Conservation (phyloP, 495 filamentous ascomycete species). For the Trichocladium uniseriatum region DNA sequence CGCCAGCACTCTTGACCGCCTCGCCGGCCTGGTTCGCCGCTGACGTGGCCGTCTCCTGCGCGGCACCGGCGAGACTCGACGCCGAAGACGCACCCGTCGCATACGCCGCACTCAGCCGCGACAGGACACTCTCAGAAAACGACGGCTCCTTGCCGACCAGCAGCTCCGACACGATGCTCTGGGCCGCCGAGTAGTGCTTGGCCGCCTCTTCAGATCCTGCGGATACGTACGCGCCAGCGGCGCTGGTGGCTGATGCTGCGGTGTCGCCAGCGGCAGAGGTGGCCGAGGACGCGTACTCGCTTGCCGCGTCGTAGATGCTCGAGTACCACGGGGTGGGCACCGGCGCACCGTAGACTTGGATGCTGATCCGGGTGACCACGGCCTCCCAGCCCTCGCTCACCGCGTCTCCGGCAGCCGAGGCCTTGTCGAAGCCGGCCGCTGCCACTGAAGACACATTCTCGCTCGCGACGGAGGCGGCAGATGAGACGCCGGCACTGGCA, state of each 20-base stretch:
- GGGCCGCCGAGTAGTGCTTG: conserved; percentile 58
- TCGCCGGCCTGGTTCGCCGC: conserved; percentile 17
- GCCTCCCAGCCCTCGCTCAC: conserved; percentile 53
- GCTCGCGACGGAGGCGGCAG: conserved; percentile 29
- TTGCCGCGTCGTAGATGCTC: conserved; percentile 27
- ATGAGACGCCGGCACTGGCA: conserved; percentile 7
- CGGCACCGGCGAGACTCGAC: conserved; percentile 29
- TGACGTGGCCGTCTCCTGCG: conserved; percentile 22
- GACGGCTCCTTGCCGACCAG: conserved; percentile 68
- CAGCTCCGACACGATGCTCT: conserved; percentile 66
- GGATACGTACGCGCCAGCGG: conserved; percentile 47
- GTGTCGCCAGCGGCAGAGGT: conserved; percentile 23
- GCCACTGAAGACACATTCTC: conserved; percentile 23
- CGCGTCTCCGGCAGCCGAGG: conserved; percentile 28
- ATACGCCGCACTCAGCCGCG: conserved; percentile 55
- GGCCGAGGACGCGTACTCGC: conserved; percentile 19
- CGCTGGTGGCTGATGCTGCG: conserved; percentile 37
- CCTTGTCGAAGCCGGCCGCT: conserved; percentile 21
- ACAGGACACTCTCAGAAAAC: conserved; percentile 74
- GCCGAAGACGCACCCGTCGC: conserved; percentile 25
- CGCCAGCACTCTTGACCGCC: conserved; percentile 23
- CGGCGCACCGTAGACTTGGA: conserved; percentile 64
- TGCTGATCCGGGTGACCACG: conserved; percentile 55
- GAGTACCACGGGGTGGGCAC: conserved; percentile 51
- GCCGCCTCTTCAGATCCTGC: conserved; percentile 44